phyloP scores from a whole-genome alignment of 208 protist genomes.

The Acanthamoeba sp. region DNA sequence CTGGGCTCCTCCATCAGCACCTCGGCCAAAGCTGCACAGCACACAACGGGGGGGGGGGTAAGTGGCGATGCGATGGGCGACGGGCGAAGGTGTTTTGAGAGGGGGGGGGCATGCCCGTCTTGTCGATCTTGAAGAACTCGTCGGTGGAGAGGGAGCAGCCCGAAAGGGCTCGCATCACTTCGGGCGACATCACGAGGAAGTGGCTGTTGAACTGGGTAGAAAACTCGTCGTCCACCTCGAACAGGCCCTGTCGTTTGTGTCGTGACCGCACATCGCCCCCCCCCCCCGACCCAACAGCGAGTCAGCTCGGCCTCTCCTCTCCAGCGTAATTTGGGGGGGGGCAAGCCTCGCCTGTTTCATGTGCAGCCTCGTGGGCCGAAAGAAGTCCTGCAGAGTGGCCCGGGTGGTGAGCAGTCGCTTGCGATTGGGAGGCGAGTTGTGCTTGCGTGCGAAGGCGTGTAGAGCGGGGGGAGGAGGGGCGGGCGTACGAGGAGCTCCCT shows the following conservation, averaged over 20 bases:
- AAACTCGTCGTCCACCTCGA: slow-evolving; percentile 1
- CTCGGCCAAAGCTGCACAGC: not conserved
- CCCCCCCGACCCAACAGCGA: too few relatives aligned
- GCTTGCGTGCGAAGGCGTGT: too few relatives aligned
- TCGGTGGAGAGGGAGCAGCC: slow-evolving; percentile 8
- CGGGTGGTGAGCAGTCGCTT: not conserved
- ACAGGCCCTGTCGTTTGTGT: too few relatives aligned
- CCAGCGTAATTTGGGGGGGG: too few relatives aligned
- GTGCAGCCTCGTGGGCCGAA: slow-evolving; percentile 12
- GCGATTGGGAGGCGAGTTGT: too few relatives aligned
- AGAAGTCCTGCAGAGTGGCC: not conserved
- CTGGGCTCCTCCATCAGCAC: not conserved
- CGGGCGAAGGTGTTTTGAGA: not conserved
- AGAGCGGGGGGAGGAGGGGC: too few relatives aligned
- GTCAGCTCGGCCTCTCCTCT: too few relatives aligned
- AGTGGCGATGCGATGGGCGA: too few relatives aligned
- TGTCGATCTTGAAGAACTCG: slow-evolving; percentile 74
- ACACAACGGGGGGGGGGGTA: too few relatives aligned
- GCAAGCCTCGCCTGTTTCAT: too few relatives aligned
- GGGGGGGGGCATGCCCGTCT: not conserved
- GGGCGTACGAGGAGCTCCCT: not conserved
- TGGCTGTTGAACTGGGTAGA: slow-evolving; percentile 25
- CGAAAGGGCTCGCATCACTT: slow-evolving; percentile 16
- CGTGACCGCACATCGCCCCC: too few relatives aligned
- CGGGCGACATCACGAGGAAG: not conserved